Base-by-base conservation (phyloP, 805 yeast species). In the Wickerhamomyces rabaulensis region DNA sequence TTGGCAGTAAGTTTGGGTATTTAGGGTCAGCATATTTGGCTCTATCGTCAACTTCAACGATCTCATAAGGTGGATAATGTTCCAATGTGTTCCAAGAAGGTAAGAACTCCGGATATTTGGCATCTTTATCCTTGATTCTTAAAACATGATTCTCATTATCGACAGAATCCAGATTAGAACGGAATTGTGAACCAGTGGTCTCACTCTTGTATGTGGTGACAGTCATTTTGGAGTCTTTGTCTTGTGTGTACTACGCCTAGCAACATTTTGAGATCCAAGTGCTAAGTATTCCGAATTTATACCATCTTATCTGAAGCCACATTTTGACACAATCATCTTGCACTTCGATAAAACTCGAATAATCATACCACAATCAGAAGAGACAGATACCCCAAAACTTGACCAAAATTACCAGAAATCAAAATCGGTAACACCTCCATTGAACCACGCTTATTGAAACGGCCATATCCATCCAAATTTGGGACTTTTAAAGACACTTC, bases 101-200 rank as follows among this genome's bases (percentile, higher is more conserved):
- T 42, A 58, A 56, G 42, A 71, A 70, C 36, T 58, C 57, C 10
- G 56, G 56, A 33, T 52, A 58, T 44, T 62, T 45, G 3, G 60
- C 52, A 35, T 48, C 51, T 15, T 46, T 42, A 41, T 49, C 52
- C 29, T 29, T 22, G 15, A 45, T 40, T 41, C 45, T 43, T n/a
- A 49, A 16, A 15, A 43, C 23, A 39, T 43, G 49, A 17, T 40
- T 23, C 7, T 37, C 21, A 2, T 36, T 21, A 20, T 43, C 49
- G 9, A 23, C 23, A 5, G 6, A 13, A 33, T 43, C 49, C n/a
- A 46, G 23, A 25, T 46, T 42, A 3, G 31, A 36, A 33, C 47
- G 47, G 37, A 49, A 46, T 16, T 49, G 49, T 19, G 52, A 49
- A 4, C 52, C 49, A 9, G 52, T 49, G 9, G 52, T 46, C 23